Conservation (phyloP, 768 basidiomycete genomes). For the Tricholoma furcatifolium region DNA sequence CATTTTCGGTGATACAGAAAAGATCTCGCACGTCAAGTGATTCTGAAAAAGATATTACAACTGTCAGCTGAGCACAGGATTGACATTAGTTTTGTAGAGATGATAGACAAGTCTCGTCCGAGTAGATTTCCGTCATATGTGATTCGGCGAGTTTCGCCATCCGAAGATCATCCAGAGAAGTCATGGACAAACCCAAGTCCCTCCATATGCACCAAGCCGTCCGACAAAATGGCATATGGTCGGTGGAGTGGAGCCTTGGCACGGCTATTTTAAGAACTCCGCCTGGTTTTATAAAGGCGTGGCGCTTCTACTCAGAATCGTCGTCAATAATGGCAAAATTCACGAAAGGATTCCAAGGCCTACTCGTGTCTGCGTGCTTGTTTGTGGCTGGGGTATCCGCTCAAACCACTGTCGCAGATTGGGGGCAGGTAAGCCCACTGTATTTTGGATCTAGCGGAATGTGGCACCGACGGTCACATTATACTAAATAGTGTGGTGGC, state of each 20-base stretch:
- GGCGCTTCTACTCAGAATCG: not conserved
- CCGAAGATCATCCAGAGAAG: conserved; percentile 10
- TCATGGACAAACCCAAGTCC: not conserved
- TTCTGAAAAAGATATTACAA: too few species aligned
- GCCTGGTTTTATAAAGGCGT: not conserved
- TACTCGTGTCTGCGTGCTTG: conserved; percentile 9
- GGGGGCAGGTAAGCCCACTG: conserved; percentile 34
- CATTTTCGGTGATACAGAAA: too few species aligned
- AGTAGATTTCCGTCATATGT: conserved; percentile 5
- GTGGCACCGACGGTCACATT: not conserved
- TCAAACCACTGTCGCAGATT: conserved; percentile 25
- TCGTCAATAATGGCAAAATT: not conserved
- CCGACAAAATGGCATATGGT: conserved; percentile 39
- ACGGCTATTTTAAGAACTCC: conserved; percentile 1
- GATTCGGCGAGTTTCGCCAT: not conserved
- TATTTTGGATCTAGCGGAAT: not conserved
- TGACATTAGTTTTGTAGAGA: too few species aligned
- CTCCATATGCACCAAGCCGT: not conserved
- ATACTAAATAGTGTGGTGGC: conserved; percentile 47
- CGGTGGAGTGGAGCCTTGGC: conserved; percentile 19
- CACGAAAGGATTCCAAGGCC: conserved; percentile 2
- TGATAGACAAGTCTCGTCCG: not conserved
- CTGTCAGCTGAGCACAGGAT: too few species aligned
- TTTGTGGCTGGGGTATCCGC: conserved; percentile 5
- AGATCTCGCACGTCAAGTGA: too few species aligned